These are phyloP conservation scores for Pseudodiploospora longispora DNA, from an alignment of 2,329 filamentous ascomycete species.

Conservation along the genomic window DNA sequence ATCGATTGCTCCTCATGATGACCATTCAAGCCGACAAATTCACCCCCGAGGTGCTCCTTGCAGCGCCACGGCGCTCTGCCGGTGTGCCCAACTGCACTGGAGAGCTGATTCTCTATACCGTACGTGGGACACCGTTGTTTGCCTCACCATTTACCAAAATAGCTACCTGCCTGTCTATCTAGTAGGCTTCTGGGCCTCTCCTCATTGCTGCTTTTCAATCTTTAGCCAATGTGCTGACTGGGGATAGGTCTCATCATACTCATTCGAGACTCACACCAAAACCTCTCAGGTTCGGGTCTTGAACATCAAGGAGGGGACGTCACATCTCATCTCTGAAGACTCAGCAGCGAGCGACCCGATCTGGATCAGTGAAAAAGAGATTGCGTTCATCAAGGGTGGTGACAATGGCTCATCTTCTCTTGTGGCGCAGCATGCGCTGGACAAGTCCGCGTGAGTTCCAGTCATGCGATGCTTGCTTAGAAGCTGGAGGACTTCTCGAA, in stretches of 20 bases:
- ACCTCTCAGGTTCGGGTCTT: constrained; percentile 62
- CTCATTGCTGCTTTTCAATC: neutral
- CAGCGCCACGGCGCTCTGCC: constrained; percentile 63
- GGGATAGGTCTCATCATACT: constrained; percentile 61
- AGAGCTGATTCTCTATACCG: constrained; percentile 56
- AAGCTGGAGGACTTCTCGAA: constrained; percentile 1
- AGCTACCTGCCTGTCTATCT: too few relatives aligned
- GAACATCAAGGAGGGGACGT: constrained; percentile 58
- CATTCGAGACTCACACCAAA: constrained; percentile 66
- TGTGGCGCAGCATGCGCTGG: constrained; percentile 28
- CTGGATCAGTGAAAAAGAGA: constrained; percentile 65
- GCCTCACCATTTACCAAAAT: too few relatives aligned
- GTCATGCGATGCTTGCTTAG: constrained; percentile 10
- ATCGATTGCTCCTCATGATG: constrained; percentile 38
- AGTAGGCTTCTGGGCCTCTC: constrained; percentile 7
- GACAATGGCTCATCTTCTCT: constrained; percentile 41
- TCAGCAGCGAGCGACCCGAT: constrained; percentile 59
- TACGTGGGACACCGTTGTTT: constrained; percentile 19
- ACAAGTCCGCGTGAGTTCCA: constrained; percentile 30
- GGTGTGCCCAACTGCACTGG: constrained; percentile 63
- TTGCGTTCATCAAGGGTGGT: constrained; percentile 43
- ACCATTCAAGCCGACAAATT: constrained; percentile 63
- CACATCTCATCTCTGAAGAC: constrained; percentile 57
- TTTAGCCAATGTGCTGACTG: too few relatives aligned
- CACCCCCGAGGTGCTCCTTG: constrained; percentile 69